Evolutionary conservation across 2,329 filamentous ascomycete species (phyloP).

Genomic region (Nothomitra cinnamomea): DNA sequence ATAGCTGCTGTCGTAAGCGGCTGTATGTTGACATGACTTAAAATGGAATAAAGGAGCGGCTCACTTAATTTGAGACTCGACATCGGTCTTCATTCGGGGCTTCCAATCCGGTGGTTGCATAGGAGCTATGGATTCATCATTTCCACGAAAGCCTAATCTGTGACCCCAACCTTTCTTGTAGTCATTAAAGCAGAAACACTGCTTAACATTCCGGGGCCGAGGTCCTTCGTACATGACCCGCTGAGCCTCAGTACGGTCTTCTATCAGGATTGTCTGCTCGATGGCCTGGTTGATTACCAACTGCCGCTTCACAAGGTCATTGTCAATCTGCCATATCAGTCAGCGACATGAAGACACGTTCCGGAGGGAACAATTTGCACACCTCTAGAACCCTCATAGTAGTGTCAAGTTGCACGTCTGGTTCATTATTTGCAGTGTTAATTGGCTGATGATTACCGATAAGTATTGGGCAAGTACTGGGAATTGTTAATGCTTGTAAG

Average conservation of each 20-base stretch:
- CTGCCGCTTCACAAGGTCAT: conserved; percentile 59
- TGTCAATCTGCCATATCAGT: conserved; percentile 43
- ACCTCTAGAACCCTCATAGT: conserved; percentile 58
- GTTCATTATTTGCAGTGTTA: conserved; percentile 52
- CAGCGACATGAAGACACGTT: conserved; percentile 9
- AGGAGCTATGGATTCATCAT: conserved; percentile 31
- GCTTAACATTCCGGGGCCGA: conserved; percentile 51
- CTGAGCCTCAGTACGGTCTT: conserved; percentile 47
- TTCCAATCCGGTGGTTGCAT: conserved; percentile 34
- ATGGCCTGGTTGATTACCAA: conserved; percentile 69
- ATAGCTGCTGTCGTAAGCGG: conserved; percentile 16
- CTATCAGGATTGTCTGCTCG: conserved; percentile 70
- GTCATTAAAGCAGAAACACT: conserved; percentile 54
- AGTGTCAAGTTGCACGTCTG: conserved; percentile 55
- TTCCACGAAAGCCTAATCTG: conserved; percentile 35
- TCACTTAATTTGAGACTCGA: conserved; percentile 45
- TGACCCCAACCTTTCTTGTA: conserved; percentile 40
- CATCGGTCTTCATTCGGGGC: conserved; percentile 67
- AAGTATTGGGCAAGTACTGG: conserved; percentile 36
- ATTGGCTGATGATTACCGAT: conserved; percentile 42
- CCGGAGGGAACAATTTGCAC: conserved; percentile 9
- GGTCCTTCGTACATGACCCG: conserved; percentile 47
- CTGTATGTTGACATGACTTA: conserved; percentile 1
- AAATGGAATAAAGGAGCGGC: conserved; percentile 9
- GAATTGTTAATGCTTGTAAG: not conserved